These are phyloP conservation scores for Fusarium decemcellulare DNA, from an alignment of 2,329 filamentous ascomycete genomes.

Conservation along the genomic window DNA sequence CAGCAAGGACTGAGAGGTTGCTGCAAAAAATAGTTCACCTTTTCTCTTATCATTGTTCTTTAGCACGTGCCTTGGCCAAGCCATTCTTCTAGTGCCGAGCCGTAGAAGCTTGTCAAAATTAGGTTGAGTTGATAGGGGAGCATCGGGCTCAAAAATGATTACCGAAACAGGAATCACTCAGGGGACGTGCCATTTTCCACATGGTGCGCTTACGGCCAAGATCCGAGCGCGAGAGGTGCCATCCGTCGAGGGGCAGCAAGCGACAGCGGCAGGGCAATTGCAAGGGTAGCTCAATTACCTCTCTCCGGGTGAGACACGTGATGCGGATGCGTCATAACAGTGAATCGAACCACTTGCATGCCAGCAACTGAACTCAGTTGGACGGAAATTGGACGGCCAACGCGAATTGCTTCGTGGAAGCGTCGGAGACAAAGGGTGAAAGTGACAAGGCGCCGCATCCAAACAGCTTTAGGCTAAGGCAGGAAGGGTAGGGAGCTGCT, in stretches of 20 bases:
- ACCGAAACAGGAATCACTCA: slow-evolving; percentile 7
- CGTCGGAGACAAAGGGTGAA: not conserved
- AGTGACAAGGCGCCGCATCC: slow-evolving; percentile 16
- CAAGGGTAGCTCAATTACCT: not conserved
- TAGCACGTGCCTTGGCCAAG: too few relatives aligned
- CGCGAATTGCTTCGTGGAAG: not conserved
- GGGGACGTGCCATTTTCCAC: slow-evolving; percentile 7
- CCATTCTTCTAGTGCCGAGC: too few relatives aligned
- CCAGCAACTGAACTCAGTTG: not conserved
- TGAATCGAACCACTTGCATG: not conserved
- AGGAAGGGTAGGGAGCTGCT: slow-evolving; percentile 18
- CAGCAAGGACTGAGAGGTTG: too few relatives aligned
- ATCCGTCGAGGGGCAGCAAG: not conserved
- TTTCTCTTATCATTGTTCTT: too few relatives aligned
- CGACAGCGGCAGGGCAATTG: not conserved
- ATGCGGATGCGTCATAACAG: not conserved
- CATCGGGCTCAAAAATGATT: slow-evolving; percentile 17
- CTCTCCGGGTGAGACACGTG: slow-evolving; percentile 8
- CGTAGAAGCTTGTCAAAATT: not conserved
- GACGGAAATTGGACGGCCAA: not conserved
- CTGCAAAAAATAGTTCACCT: too few relatives aligned
- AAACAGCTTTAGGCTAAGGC: slow-evolving; percentile 11
- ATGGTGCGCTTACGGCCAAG: slow-evolving; percentile 14
- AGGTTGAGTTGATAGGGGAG: slow-evolving; percentile 7
- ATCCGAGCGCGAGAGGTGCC: not conserved